Conservation (phyloP, 2,329 filamentous ascomycete genomes). For the Microdochium paspali region DNA sequence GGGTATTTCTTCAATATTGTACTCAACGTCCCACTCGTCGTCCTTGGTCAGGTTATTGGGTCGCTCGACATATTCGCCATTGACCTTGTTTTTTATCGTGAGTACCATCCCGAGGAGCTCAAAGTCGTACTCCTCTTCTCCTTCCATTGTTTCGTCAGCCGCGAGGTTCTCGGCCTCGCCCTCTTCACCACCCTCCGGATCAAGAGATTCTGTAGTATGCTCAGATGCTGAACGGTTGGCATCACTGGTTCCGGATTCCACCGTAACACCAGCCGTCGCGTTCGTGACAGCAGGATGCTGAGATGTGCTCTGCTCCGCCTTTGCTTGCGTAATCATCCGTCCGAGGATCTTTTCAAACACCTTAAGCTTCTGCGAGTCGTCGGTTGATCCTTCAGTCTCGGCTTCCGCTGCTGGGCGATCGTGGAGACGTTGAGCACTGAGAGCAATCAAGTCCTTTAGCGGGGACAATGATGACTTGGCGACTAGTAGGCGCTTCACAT, state of each 20-base stretch:
- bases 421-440: conserved; percentile 36
- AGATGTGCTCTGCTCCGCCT: conserved; percentile 7
- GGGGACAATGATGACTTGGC: conserved; percentile 9
- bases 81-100: conserved; percentile 62
- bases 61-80: conserved; percentile 52
- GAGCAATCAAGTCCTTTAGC: conserved; percentile 37
- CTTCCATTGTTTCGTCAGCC: conserved; percentile 3
- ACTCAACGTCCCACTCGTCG: conserved; percentile 66
- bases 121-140: conserved; percentile 4
- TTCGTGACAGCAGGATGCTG: too few relatives aligned
- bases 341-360: conserved; percentile 42
- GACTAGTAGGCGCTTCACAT: not conserved
- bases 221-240: not conserved
- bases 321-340: conserved; percentile 32
- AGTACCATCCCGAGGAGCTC: conserved; percentile 62
- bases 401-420: conserved; percentile 12
- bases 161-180: not conserved
- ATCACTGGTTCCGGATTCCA: not conserved
- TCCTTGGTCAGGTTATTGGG: conserved; percentile 35
- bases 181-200: not conserved
- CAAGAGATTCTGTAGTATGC: not conserved
- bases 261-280: not conserved
- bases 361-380: conserved; percentile 29
- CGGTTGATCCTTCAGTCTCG: conserved; percentile 12
- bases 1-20: conserved; percentile 58